Evolutionary conservation across 306 rosid species (phyloP).

Genomic region (Arachis stenosperma): DNA sequence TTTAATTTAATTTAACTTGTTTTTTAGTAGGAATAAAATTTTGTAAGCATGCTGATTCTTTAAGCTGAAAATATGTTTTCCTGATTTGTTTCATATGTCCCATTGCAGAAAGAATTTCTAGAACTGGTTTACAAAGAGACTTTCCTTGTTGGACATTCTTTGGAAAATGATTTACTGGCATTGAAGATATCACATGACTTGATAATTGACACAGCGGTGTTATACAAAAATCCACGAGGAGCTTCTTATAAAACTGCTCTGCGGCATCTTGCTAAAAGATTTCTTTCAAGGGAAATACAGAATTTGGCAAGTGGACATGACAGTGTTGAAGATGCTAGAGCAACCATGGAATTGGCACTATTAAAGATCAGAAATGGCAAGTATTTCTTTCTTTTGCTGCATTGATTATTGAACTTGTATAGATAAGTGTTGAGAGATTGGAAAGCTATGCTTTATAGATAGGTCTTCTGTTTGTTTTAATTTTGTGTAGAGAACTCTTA

Average conservation of each 20-base stretch:
- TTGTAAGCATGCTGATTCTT: slow-evolving; percentile 30
- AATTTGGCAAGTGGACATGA: slow-evolving; percentile 90
- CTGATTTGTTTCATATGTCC: slow-evolving; percentile 51
- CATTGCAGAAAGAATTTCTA: slow-evolving; percentile 69
- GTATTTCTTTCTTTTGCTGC: slow-evolving; percentile 39
- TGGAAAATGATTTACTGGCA: slow-evolving; percentile 92
- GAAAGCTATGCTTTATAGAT: too few relatives aligned
- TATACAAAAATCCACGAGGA: slow-evolving; percentile 75
- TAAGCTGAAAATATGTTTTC: slow-evolving; percentile 34
- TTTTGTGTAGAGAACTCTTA: too few relatives aligned
- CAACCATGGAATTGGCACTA: slow-evolving; percentile 87
- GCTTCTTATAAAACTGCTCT: slow-evolving; percentile 81
- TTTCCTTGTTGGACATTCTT: slow-evolving; percentile 85
- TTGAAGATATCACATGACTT: slow-evolving; percentile 74
- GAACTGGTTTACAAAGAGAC: slow-evolving; percentile 88
- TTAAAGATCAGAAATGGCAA: slow-evolving; percentile 78
- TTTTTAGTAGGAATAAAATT: slow-evolving; percentile 17
- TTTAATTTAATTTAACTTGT: slow-evolving; percentile 18
- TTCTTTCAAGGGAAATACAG: slow-evolving; percentile 87
- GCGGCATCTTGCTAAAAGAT: slow-evolving; percentile 74
- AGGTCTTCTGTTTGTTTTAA: too few relatives aligned
- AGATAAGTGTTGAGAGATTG: too few relatives aligned
- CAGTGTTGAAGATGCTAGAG: slow-evolving; percentile 93
- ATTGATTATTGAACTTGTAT: too few relatives aligned
- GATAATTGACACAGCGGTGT: slow-evolving; percentile 86